Evolutionary conservation across 179 eudicot species (phyloP).

Genomic region (Nepenthes alata): DNA sequence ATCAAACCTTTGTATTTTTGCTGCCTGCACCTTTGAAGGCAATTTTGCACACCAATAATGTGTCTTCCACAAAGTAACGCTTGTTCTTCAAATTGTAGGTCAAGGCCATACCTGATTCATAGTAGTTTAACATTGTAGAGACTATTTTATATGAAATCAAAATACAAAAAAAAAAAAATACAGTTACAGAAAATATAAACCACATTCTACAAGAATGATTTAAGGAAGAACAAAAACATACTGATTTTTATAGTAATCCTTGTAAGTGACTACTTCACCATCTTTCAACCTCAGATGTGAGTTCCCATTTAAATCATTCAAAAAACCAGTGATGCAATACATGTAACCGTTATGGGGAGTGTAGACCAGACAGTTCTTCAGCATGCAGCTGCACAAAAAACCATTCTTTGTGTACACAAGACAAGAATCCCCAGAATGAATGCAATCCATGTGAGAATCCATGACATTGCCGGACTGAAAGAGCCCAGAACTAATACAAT

Average conservation of each 20-base stretch:
- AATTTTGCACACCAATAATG: conserved; percentile 44
- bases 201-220: not conserved
- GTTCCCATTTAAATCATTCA: conserved; percentile 39
- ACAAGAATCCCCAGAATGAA: conserved; percentile 5
- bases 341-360: conserved; percentile 69
- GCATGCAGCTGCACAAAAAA: conserved; percentile 30
- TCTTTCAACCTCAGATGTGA: conserved; percentile 21
- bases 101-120: conserved; percentile 51
- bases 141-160: no score
- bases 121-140: not conserved
- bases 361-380: conserved; percentile 56
- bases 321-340: conserved; percentile 43
- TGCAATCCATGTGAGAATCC: conserved; percentile 5
- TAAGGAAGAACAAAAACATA: conserved; percentile 12
- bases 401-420: conserved; percentile 38
- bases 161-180: no score
- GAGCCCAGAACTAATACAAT: conserved; percentile 33
- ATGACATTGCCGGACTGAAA: conserved; percentile 8
- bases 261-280: conserved; percentile 42
- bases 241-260: conserved; percentile 39
- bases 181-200: no score
- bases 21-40: conserved; percentile 34
- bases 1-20: conserved; percentile 44
- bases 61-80: conserved; percentile 49
- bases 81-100: conserved; percentile 36